Evolutionary conservation across 139 green algal species (phyloP).

Genomic region (Haematococcus sp.): DNA sequence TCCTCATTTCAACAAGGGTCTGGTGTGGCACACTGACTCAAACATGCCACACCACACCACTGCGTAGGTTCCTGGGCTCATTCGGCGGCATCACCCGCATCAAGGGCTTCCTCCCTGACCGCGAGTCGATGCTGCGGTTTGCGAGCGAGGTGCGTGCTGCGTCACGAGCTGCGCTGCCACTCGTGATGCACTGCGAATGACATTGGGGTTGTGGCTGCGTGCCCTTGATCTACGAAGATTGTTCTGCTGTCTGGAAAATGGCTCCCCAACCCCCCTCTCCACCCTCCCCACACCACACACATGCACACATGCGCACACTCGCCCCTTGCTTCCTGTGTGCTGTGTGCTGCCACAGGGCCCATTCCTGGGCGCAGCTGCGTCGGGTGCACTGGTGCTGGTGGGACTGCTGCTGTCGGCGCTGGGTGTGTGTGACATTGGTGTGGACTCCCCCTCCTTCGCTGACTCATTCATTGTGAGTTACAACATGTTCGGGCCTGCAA

Average conservation of each 20-base stretch:
- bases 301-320: not conserved
- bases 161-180: too few relatives aligned
- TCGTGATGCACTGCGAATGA: too few relatives aligned
- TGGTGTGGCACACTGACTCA: too few relatives aligned
- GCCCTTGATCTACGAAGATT: too few relatives aligned
- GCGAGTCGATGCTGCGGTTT: constrained; percentile 39
- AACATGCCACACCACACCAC: too few relatives aligned
- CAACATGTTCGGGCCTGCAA: too few relatives aligned
- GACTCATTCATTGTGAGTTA: constrained; percentile 24
- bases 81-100: constrained; percentile 86
- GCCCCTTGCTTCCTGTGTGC: not conserved
- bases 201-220: too few relatives aligned
- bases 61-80: constrained; percentile 53
- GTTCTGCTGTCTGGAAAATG: too few relatives aligned
- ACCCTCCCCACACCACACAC: not conserved
- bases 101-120: constrained; percentile 17
- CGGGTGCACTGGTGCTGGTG: constrained; percentile 42
- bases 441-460: constrained; percentile 64
- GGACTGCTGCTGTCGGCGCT: constrained; percentile 52
- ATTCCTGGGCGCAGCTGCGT: constrained; percentile 40
- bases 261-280: not conserved
- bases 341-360: constrained; percentile 43
- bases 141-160: not conserved
- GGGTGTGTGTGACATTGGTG: constrained; percentile 43
- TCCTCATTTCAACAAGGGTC: too few relatives aligned